A percentile compares a stretch with the other conserved stretches of the same genome.
These are phyloP conservation scores for Eucalyptus dawsonii DNA, from an alignment of 345 rosid genomes.

Conservation along the genomic window DNA sequence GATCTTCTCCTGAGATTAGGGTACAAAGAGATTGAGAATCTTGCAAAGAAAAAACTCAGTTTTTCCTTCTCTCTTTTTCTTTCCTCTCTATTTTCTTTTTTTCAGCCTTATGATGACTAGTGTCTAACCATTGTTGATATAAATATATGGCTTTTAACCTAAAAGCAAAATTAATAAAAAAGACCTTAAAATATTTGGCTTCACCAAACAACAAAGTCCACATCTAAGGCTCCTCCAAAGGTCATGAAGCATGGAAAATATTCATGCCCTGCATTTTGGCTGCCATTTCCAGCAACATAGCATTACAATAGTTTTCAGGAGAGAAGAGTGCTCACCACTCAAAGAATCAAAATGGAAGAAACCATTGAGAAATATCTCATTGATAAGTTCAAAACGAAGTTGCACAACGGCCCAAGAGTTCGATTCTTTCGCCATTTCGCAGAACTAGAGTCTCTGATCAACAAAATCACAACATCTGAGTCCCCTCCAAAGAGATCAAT, in stretches of 20 bases:
- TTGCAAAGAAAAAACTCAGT: too few relatives aligned
- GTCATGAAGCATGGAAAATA: background rate
- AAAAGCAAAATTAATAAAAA: too few relatives aligned
- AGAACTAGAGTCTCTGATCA: background rate
- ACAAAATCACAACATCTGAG: background rate
- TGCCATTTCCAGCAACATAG: background rate
- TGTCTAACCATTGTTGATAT: too few relatives aligned
- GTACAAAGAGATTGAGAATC: too few relatives aligned
- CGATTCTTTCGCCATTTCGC: background rate
- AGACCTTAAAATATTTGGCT: too few relatives aligned
- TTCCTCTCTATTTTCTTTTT: too few relatives aligned
- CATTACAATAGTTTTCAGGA: background rate
- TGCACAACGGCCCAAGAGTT: background rate
- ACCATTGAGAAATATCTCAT: background rate
- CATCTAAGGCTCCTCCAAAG: background rate
- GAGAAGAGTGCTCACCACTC: background rate
- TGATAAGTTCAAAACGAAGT: background rate
- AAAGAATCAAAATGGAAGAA: background rate
- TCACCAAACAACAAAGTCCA: background rate
- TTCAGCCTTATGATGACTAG: too few relatives aligned
- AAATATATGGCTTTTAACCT: too few relatives aligned
- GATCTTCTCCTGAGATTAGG: too few relatives aligned
- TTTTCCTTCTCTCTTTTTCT: too few relatives aligned
- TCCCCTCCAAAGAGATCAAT: background rate
- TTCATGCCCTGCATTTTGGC: background rate